These are phyloP conservation scores for Closterium sp. DNA, from an alignment of 139 green algal genomes.

Conservation along the genomic window DNA sequence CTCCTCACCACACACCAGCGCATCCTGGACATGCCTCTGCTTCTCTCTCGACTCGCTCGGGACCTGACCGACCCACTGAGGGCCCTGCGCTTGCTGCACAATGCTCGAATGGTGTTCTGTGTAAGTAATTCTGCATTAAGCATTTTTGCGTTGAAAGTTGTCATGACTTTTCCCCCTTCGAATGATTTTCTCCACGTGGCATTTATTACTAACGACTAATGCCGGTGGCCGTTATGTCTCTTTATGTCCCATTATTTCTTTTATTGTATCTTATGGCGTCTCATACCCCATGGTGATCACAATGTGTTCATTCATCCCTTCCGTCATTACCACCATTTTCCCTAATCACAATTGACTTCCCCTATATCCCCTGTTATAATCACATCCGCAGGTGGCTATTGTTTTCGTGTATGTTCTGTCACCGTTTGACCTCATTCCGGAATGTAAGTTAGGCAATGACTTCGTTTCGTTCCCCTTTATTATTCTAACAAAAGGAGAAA, in stretches of 20 bases:
- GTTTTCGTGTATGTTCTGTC: background rate
- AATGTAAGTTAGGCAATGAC: background rate
- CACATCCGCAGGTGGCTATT: background rate
- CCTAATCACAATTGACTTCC: background rate
- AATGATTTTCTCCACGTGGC: no score
- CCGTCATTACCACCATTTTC: background rate
- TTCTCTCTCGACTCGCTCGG: conserved; percentile 16
- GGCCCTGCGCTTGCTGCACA: conserved; percentile 34
- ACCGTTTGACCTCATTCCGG: background rate
- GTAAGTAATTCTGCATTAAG: no score
- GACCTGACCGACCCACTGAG: conserved; percentile 24
- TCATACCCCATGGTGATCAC: background rate
- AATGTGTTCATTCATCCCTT: background rate
- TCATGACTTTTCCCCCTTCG: no score
- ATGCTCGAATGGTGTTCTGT: background rate
- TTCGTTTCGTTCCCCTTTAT: background rate
- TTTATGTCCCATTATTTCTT: no score
- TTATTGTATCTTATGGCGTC: background rate
- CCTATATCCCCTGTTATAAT: background rate
- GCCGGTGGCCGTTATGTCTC: no score
- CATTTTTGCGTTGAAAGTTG: no score
- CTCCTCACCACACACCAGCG: background rate
- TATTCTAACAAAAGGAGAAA: background rate
- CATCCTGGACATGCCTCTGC: conserved; percentile 35
- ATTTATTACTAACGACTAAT: no score